Evolutionary conservation across 202 grass and related monocot species (phyloP), one percentile per base, ranked within the genome.

Genomic region (Digitaria exilis): DNA sequence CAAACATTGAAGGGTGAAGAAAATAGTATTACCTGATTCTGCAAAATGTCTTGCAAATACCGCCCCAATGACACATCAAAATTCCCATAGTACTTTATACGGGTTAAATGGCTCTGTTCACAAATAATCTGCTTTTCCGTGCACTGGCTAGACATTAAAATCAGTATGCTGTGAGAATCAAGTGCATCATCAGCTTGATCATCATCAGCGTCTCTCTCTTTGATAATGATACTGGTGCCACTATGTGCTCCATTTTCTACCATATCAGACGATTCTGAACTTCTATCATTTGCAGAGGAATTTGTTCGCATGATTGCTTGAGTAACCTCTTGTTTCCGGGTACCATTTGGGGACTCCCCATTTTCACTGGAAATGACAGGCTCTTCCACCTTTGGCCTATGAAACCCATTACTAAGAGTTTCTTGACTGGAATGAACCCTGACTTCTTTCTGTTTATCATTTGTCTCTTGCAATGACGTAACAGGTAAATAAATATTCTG

Each of bases 61-160:
- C 97, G 81, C 51, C 97, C 97, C 55, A 99, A 86, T 60, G 97
- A 96, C 37, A 96, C 79, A 80, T 99, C 93, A 49, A 91, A 94
- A 71, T 94, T 84, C 50, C 96, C 96, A 75, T 99, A 99, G 82
- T 99, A 99, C 65, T 96, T 99, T 73, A 99, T 96, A 61, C 84
- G 96, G 37, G 82, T 84, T 79, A 96, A 84, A 64, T 93, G 93
- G 76, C 91, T 92, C 76, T 89, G 91, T 41, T 94, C 91, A 80
- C 93, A 91, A 50, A 91, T 77, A 75, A 37, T 45, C 72, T 94
- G 91, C 30, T 99, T 99, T 71, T 64, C 87, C 42, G 85, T 92
- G 83, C 93, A 92, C 78, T 91, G 97, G 64, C 86, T 99, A 52
- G 93, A 96, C 71, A 87, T 81, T 69, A 99, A 89, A 89, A 96